Percentiles rank a stretch among this genome's conserved stretches.
phyloP scores from a whole-genome alignment of 2,329 filamentous ascomycete species.

The Helotiales sp. region DNA sequence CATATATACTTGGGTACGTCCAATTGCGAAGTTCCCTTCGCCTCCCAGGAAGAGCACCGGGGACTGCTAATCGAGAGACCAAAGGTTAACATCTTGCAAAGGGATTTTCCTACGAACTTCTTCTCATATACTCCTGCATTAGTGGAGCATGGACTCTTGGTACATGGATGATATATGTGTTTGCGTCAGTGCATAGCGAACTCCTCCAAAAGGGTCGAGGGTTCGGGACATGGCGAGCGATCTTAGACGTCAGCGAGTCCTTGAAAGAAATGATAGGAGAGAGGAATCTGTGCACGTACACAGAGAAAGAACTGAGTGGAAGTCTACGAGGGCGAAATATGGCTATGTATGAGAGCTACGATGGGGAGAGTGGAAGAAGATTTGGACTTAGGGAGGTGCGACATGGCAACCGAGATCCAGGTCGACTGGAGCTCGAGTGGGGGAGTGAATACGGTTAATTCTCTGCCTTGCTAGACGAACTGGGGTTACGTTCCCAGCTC shows the following conservation, averaged over 20 bases:
- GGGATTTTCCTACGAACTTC: slow-evolving; percentile 8
- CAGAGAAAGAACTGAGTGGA: neutral
- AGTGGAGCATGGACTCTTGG: neutral
- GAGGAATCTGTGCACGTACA: neutral
- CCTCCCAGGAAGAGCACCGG: neutral
- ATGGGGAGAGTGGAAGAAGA: neutral
- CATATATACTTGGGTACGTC: neutral
- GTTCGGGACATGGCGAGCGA: neutral
- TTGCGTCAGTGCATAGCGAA: slow-evolving; percentile 2
- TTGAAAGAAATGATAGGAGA: neutral
- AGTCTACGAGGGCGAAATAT: neutral
- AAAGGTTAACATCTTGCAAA: neutral
- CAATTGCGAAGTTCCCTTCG: neutral
- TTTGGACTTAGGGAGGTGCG: neutral
- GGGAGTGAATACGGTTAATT: neutral
- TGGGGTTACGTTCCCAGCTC: no score
- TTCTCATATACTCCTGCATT: slow-evolving; percentile 1
- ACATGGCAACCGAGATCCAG: neutral
- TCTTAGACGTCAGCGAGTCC: neutral
- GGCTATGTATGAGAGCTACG: neutral
- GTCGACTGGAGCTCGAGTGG: neutral
- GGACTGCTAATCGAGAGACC: no score
- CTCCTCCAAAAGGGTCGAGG: neutral
- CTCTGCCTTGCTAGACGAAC: no score
- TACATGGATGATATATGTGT: neutral